Evolutionary conservation across 352 stramenopile species (phyloP), one percentile per base, ranked within the genome.

Genomic region (Pythium angustatum): DNA sequence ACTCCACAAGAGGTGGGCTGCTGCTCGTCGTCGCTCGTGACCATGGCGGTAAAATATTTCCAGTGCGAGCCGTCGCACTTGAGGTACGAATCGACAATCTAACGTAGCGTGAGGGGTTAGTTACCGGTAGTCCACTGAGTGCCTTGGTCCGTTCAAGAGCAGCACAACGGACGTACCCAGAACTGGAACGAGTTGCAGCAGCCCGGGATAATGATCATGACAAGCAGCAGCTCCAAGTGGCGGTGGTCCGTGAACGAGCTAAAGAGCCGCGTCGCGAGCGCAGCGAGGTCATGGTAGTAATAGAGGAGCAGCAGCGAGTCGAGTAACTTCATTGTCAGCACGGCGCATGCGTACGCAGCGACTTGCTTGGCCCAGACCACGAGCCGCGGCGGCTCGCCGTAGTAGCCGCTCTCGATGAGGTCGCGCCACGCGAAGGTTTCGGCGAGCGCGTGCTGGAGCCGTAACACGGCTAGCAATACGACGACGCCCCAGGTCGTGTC

Each of bases 191-290:
- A 69, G 53, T 91, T 94, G 57, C 63, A 83, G 49, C 77, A 80
- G 21, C 83, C 83, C 11, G 83, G 83, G 24, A 89, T 68, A 45
- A 92, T 68, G 30, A 94, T 81, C 85, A 92, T 94, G 38, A 91
- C 81, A 33, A 94, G 63, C 34, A 88, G 72, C 2, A 92, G 64
- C 57, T 94, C 83, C 22, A 91, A 62, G 58, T 91, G 82, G 38
- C 85, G 78, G 44, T 93, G 77, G 47, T 79, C 38, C 19, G 59
- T 58, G 50, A 91, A 93, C 19, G 68, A 58, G 9, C 68, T 64
- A 45, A 93, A 93, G 27, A 90, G 58, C 2, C 51, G 58, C 3
- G 73, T 91, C 1, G 76, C 72, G 19, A 78, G 68, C 15, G 43
- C 44, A 15, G 80, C 81, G 12, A 93, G 68, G 19, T 69, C 64